A percentile compares a stretch with the other conserved stretches of the same genome.
These are phyloP conservation scores for Raddia distichophylla DNA, from an alignment of 176 grass and related monocot species.

Conservation along the genomic window DNA sequence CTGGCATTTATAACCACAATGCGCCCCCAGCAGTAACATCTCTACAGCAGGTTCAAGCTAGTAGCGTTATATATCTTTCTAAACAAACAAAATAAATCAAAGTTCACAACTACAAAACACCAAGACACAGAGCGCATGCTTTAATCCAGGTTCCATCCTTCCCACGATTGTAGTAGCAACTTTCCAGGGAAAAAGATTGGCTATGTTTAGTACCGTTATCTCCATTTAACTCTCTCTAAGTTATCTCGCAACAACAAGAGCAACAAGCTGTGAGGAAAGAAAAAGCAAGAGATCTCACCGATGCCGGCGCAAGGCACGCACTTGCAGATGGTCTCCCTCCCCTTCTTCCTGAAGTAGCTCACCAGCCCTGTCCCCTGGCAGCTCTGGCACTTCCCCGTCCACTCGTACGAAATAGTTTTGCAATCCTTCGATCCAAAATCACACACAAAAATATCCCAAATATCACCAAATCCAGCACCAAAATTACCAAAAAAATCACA, in stretches of 20 bases:
- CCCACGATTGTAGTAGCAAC: not conserved
- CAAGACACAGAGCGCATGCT: not conserved
- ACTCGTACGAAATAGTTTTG: slow-evolving; percentile 81
- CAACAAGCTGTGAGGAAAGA: not conserved
- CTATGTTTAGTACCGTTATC: not conserved
- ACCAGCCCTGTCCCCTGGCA: slow-evolving; percentile 94
- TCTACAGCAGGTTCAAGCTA: not conserved
- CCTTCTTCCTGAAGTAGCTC: slow-evolving; percentile 88
- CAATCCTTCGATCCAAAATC: slow-evolving; percentile 65
- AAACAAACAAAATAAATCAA: slow-evolving; percentile 21
- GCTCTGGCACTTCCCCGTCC: slow-evolving; percentile 94
- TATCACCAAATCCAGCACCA: not conserved
- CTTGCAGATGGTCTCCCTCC: slow-evolving; percentile 92
- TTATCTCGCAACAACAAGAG: not conserved
- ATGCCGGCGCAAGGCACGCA: slow-evolving; percentile 88
- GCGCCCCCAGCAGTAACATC: not conserved
- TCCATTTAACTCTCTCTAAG: not conserved
- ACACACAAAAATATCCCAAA: slow-evolving; percentile 28
- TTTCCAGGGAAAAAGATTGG: slow-evolving; percentile 9
- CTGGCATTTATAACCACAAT: slow-evolving; percentile 4
- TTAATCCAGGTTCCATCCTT: not conserved
- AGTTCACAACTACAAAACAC: not conserved
- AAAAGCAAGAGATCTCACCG: slow-evolving; percentile 51
- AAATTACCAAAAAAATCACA: not conserved
- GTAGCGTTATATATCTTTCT: not conserved